Evolutionary conservation across 805 yeast genomes (phyloP).

Genomic region (Zygosaccharomyces gambellarensis): DNA sequence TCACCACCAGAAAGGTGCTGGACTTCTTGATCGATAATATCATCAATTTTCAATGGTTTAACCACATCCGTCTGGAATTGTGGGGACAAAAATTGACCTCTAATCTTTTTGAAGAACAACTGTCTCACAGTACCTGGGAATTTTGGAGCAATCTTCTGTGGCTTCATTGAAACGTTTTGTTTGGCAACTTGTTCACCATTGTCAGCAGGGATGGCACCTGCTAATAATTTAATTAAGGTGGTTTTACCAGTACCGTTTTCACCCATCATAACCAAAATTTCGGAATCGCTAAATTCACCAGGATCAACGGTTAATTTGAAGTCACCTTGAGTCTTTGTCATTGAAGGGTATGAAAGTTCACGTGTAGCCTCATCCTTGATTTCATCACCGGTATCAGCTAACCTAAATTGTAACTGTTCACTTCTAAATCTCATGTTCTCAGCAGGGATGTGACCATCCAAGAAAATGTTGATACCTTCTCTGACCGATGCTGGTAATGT

Average conservation of each 20-base stretch:
- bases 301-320: conserved; percentile 75
- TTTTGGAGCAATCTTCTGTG: conserved; percentile 98
- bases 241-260: conserved; percentile 99
- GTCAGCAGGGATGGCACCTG: conserved; percentile 90
- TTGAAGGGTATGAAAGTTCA: conserved; percentile 68
- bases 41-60: conserved; percentile 90
- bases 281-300: conserved; percentile 94
- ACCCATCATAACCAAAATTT: conserved; percentile 98
- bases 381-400: conserved; percentile 83
- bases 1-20: conserved; percentile 99
- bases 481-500: conserved; percentile 94
- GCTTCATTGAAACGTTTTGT: conserved; percentile 93
- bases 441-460: conserved; percentile 96
- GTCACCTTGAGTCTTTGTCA: conserved; percentile 94
- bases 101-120: conserved; percentile 91
- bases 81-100: conserved; percentile 89
- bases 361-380: conserved; percentile 72
- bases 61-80: conserved; percentile 98
- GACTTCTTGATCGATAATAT: conserved; percentile 94
- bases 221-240: conserved; percentile 89
- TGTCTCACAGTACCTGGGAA: conserved; percentile 98
- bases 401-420: conserved; percentile 89
- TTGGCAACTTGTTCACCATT: conserved; percentile 78
- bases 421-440: conserved; percentile 96
- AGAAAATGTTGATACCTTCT: conserved; percentile 97